Evolutionary conservation across 345 rosid genomes (phyloP).

Genomic region (Sonneratia alba): DNA sequence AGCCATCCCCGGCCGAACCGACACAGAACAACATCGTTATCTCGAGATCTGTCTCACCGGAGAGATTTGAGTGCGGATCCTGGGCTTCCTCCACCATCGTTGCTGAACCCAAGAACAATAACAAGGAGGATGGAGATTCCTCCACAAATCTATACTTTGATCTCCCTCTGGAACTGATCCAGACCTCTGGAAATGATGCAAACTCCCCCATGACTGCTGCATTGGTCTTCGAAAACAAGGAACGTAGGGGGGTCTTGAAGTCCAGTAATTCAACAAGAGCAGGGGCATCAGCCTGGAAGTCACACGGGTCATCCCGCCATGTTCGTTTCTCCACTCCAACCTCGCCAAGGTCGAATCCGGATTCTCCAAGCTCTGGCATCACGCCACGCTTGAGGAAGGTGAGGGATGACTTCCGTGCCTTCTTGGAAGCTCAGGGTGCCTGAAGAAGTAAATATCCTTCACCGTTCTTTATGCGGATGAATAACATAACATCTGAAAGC

Average conservation of each 20-base stretch:
- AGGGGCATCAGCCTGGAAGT: slow-evolving; percentile 10
- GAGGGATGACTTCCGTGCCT: slow-evolving; percentile 38
- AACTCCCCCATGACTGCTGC: slow-evolving; percentile 64
- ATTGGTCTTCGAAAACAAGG: slow-evolving; percentile 49
- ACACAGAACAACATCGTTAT: slow-evolving; percentile 14
- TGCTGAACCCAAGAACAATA: slow-evolving; percentile 14
- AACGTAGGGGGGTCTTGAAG: slow-evolving; percentile 49
- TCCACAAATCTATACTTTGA: slow-evolving; percentile 49
- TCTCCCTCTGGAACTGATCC: slow-evolving; percentile 49
- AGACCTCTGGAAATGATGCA: slow-evolving; percentile 49
- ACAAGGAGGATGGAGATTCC: slow-evolving; percentile 18
- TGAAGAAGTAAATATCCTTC: slow-evolving; percentile 13
- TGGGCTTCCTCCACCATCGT: slow-evolving; percentile 65
- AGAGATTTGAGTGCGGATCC: slow-evolving; percentile 79
- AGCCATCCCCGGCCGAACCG: background rate
- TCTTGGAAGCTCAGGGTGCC: slow-evolving; percentile 61
- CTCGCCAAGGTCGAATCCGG: slow-evolving; percentile 38
- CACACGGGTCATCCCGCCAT: slow-evolving; percentile 33
- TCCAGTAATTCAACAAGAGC: slow-evolving; percentile 10
- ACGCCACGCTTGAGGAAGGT: slow-evolving; percentile 41
- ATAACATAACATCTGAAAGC: too few species aligned
- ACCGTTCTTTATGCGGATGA: too few species aligned
- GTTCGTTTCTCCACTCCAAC: slow-evolving; percentile 55
- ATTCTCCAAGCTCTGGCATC: slow-evolving; percentile 45
- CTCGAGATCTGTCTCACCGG: slow-evolving; percentile 66